phyloP scores from a whole-genome alignment of 148 eudicot genomes.

The Rhododendron griersonianum region DNA sequence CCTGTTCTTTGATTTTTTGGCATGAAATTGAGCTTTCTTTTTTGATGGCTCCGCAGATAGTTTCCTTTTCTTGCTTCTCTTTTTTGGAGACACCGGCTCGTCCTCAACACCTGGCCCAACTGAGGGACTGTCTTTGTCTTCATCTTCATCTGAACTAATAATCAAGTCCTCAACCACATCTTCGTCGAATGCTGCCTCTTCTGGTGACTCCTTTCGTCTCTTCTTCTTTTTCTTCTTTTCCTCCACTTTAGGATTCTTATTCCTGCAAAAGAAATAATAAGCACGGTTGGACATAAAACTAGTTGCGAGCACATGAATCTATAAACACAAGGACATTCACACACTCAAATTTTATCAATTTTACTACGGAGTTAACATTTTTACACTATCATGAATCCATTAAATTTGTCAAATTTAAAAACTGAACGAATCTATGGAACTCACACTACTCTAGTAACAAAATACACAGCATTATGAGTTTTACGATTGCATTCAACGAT shows the following conservation, averaged over 20 bases:
- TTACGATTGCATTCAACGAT: not conserved
- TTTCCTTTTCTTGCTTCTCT: slow-evolving; percentile 25
- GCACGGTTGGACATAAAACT: not conserved
- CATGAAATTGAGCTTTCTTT: slow-evolving; percentile 25
- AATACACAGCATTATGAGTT: not conserved
- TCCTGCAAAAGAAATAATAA: slow-evolving; percentile 26
- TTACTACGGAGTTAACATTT: not conserved
- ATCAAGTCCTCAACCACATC: slow-evolving; percentile 89
- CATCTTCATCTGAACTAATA: slow-evolving; percentile 77
- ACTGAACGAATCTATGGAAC: not conserved
- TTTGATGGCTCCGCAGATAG: slow-evolving; percentile 20
- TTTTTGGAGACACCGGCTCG: slow-evolving; percentile 22
- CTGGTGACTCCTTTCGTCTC: slow-evolving; percentile 22
- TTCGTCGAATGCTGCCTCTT: slow-evolving; percentile 44
- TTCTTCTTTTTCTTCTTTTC: slow-evolving; percentile 42
- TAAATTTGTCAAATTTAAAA: not conserved
- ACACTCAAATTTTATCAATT: not conserved
- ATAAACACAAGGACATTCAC: not conserved
- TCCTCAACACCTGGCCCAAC: slow-evolving; percentile 19
- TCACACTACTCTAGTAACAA: not conserved
- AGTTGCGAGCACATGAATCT: not conserved
- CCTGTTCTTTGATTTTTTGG: slow-evolving; percentile 61
- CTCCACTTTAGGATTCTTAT: slow-evolving; percentile 28
- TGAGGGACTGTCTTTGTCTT: slow-evolving; percentile 30
- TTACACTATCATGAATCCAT: not conserved